phyloP scores from a whole-genome alignment of 202 grass and related monocot genomes.

The Brachypodium distachyon region DNA sequence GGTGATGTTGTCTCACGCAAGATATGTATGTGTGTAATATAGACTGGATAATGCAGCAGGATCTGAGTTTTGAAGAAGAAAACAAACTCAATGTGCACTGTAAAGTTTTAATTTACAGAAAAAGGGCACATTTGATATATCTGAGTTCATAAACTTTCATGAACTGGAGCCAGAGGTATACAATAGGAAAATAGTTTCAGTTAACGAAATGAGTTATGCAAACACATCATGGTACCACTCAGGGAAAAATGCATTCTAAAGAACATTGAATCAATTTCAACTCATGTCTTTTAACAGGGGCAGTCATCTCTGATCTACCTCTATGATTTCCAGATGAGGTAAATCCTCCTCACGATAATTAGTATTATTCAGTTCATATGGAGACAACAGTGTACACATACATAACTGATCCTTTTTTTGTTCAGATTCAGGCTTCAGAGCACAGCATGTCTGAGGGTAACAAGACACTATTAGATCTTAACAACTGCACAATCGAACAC shows the following conservation, averaged over 20 bases:
- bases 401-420: not conserved
- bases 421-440: not conserved
- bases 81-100: no score
- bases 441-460: not conserved
- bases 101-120: no score
- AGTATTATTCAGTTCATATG: not conserved
- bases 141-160: not conserved
- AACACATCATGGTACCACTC: not conserved
- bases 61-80: no score
- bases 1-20: no score
- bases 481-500: not conserved
- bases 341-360: not conserved
- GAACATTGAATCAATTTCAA: not conserved
- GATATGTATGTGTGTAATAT: no score
- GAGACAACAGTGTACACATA: not conserved
- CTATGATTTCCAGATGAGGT: not conserved
- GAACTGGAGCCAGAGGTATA: not conserved
- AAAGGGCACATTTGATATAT: not conserved
- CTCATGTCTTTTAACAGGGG: not conserved
- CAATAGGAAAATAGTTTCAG: not conserved
- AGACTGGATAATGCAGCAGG: no score
- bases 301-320: not conserved
- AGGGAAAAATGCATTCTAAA: not conserved
- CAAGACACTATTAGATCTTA: not conserved
- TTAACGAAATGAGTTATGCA: not conserved